Evolutionary conservation across 2,329 filamentous ascomycete genomes (phyloP).

Genomic region (Talaromyces sp.): DNA sequence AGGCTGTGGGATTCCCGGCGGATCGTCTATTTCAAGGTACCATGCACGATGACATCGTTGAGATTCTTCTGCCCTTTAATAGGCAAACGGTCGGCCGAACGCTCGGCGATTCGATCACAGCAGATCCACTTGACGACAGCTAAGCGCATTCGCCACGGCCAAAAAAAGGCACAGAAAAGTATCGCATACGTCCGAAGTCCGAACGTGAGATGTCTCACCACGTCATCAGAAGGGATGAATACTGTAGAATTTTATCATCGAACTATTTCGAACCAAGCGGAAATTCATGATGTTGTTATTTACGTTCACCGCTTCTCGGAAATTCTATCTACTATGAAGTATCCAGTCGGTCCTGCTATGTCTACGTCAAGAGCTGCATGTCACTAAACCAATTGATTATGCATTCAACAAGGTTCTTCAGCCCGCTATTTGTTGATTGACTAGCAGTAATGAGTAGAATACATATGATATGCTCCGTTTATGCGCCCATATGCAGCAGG

Average conservation of each 20-base stretch:
- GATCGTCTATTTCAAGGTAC: slow-evolving; percentile 3
- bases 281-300: no score
- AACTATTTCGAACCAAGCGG: no score
- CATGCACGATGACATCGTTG: slow-evolving; percentile 4
- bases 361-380: no score
- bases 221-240: not conserved
- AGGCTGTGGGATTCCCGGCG: not conserved
- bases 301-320: no score
- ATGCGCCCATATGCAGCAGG: no score
- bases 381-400: no score
- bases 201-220: not conserved
- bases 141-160: not conserved
- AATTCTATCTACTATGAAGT: no score
- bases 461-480: no score
- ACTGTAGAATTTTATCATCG: not conserved
- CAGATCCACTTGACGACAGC: not conserved
- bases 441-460: no score
- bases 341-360: no score
- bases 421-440: no score
- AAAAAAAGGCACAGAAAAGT: not conserved
- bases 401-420: no score
- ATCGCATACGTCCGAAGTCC: not conserved
- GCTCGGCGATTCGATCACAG: not conserved
- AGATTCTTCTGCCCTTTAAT: not conserved
- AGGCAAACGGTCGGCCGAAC: slow-evolving; percentile 1